Base-by-base conservation (phyloP, 2,329 filamentous ascomycete genomes). In the Didymella segeticola region DNA sequence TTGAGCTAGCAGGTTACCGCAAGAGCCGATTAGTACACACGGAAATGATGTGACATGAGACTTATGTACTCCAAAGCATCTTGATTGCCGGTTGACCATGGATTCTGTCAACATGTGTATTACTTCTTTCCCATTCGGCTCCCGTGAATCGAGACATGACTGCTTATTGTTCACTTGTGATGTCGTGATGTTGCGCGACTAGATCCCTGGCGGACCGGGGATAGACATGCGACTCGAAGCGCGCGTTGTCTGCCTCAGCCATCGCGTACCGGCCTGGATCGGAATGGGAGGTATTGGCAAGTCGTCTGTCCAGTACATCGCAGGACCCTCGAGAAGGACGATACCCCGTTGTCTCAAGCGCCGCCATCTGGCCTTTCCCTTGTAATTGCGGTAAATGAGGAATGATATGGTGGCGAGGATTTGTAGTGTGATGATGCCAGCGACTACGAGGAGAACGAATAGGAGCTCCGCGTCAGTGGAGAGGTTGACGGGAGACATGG, bases 301-400 rank as follows among this genome's bases (percentile, higher is more conserved):
- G 7, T 50, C 33, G n/a, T 61, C 52, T 5, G 29, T 42, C 60
- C 56, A 63, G 29, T 59, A 51, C 30, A 62, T 46, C 8, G 51
- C 25, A 3, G 58, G 52, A 1, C 53, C 51, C 15, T 57, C 31
- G n/a, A 62, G 45, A 17, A 60, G 30, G 22, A 60, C 55, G 17
- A 60, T n/a, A 51, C 58, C 60, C 12, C 33, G 47, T 27, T 61
- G 27, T 19, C 50, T 48, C 5, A 58, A 41, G 2, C 27, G 38
- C 19, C 29, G 50, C 62, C 56, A 61, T 31, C 43, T 52, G 10
- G 56, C 52, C 39, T 63, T 60, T 30, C 52, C 57, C 36, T 29
- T 43, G 19, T 39, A 7, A 23, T 55, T 54, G 27, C 26, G 27
- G 31, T 45, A 20, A 19, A 38, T 30, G 17, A 63, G 41, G 20